phyloP scores from a whole-genome alignment of 768 basidiomycete genomes.

The Phylloporus arenicola region DNA sequence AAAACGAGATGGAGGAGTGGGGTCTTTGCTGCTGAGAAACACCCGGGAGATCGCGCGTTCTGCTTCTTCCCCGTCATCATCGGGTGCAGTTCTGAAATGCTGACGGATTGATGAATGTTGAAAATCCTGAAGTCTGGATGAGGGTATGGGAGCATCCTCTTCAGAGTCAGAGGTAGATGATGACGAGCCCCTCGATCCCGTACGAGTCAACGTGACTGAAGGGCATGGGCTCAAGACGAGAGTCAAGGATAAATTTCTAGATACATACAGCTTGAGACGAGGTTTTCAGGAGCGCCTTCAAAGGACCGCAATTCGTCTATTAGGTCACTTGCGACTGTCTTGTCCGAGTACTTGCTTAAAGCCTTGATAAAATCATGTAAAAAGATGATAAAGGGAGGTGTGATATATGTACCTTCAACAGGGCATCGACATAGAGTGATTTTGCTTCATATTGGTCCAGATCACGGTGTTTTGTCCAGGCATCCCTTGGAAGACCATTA shows the following conservation, averaged over 20 bases:
- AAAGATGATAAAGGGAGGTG: background rate
- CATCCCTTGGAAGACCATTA: constrained; percentile 57
- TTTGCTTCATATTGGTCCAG: constrained; percentile 76
- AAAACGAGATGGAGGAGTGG: constrained; percentile 58
- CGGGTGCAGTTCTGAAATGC: constrained; percentile 14
- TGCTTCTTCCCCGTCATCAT: constrained; percentile 41
- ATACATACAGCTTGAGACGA: constrained; percentile 59
- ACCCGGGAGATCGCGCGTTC: constrained; percentile 40
- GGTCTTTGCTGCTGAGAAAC: constrained; percentile 46
- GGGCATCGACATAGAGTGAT: constrained; percentile 81
- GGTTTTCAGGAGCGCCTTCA: constrained; percentile 58
- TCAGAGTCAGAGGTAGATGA: constrained; percentile 63
- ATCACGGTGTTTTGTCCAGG: constrained; percentile 92
- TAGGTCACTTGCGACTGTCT: constrained; percentile 68
- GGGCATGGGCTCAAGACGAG: background rate
- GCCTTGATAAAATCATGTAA: constrained; percentile 42
- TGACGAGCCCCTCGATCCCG: constrained; percentile 51
- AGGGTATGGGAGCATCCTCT: constrained; percentile 20
- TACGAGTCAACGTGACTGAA: constrained; percentile 33
- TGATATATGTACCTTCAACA: constrained; percentile 58
- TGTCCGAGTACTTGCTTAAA: constrained; percentile 76
- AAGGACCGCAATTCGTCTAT: constrained; percentile 76
- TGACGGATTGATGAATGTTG: constrained; percentile 10
- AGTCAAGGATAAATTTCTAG: background rate
- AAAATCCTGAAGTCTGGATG: constrained; percentile 9